Evolutionary conservation across 768 basidiomycete species (phyloP).

Genomic region (Peribolospora baueri): DNA sequence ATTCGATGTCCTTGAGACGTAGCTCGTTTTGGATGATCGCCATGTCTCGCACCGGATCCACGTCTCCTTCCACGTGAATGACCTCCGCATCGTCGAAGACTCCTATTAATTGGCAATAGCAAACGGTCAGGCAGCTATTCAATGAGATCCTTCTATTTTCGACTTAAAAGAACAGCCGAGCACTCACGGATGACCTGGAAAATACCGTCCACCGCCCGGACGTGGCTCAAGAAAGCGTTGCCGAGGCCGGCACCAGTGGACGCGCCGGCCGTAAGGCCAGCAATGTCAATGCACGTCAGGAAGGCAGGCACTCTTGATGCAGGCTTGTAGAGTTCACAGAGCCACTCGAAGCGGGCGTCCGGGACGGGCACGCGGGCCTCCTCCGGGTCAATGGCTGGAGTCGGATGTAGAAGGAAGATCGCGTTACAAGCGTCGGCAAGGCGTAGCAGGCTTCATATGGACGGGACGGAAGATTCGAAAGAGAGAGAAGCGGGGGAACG

Average conservation of each 20-base stretch:
- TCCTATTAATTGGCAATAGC: not conserved
- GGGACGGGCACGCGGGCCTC: conserved; percentile 82
- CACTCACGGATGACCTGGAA: conserved; percentile 69
- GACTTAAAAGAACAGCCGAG: not conserved
- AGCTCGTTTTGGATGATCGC: conserved; percentile 87
- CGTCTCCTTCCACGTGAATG: conserved; percentile 95
- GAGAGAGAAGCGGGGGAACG: not conserved
- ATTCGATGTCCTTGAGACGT: conserved; percentile 90
- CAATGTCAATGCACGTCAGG: conserved; percentile 95
- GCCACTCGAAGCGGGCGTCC: conserved; percentile 82
- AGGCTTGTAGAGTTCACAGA: conserved; percentile 75
- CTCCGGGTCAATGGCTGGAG: conserved; percentile 68
- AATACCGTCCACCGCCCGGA: conserved; percentile 94
- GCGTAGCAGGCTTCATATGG: not conserved
- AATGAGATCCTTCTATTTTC: not conserved
- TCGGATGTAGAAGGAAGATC: too few relatives aligned
- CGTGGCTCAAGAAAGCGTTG: conserved; percentile 90
- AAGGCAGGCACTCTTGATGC: conserved; percentile 67
- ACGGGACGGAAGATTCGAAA: not conserved
- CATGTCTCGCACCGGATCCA: conserved; percentile 89
- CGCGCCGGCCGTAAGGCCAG: conserved; percentile 91
- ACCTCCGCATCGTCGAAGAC: conserved; percentile 99
- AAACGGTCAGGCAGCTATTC: not conserved
- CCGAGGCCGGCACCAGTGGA: conserved; percentile 95
- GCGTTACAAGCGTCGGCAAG: too few relatives aligned